Base-by-base conservation (phyloP, 2,329 filamentous ascomycete genomes). In the Trichoderma sp. region DNA sequence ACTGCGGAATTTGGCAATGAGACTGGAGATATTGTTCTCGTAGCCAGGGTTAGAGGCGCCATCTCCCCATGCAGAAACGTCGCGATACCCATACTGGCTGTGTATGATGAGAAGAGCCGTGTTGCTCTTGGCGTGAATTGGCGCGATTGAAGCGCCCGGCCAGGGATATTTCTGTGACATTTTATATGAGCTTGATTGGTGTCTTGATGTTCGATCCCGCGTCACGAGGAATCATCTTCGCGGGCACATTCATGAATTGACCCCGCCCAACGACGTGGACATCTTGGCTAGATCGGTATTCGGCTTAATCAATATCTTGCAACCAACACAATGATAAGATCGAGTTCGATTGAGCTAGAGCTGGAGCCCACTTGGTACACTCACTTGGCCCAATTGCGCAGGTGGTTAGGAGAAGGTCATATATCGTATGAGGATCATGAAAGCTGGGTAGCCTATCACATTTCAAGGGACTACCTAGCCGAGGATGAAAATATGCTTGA, bases 101-200 rank as follows among this genome's bases (percentile, higher is more conserved):
- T 76, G 39, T 65, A 76, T 72, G 70, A 76, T 68, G 68, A 75
- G 71, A 9, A 75, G 65, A 32, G 72, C 72, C 11, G 72, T 73
- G 15, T 43, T 69, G 26, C 23, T 69, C 55, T 50, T 36, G n/a
- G 39, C 34, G 7, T 50, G 64, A 23, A 53, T 68, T 13, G 53
- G 64, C n/a, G 66, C 36, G 30, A 36, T 36, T 26, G 64, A 69
- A 8, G 4, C 36, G 28, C 36, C 66, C 6, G 66, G 66, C 36
- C 55, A 62, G 26, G 66, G 30, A 15, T 62, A 69, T 30, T 43
- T 57, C 43, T 13, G 26, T n/a, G 28, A 34, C 66, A 69, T 69
- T 53, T 8, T 69, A 8, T n/a, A 53, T 20, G 17, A 6, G 23
- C 4, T 43, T 67, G 23, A 23, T 26, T 67, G 64, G 23, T 13